Percentiles rank a stretch among this genome's conserved stretches.
Conservation (phyloP, 495 filamentous ascomycete species). For the Trichocladium uniseriatum region DNA sequence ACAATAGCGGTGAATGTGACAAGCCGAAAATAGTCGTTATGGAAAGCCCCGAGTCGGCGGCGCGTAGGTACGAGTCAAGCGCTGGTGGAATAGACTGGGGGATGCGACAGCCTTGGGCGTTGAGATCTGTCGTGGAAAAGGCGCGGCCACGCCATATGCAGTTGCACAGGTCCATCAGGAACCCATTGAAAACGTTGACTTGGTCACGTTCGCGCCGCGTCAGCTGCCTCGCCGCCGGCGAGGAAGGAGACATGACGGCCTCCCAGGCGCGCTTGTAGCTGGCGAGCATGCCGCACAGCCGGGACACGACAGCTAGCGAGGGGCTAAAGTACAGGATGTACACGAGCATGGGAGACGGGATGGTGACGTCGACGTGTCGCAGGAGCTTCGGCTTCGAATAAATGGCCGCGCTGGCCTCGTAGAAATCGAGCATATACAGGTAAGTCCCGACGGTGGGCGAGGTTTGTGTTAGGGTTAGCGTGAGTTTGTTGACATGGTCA, state of each 20-base stretch:
- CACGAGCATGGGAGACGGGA: slow-evolving; percentile 58
- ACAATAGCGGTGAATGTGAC: slow-evolving; percentile 56
- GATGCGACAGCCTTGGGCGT: slow-evolving; percentile 65
- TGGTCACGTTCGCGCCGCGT: slow-evolving; percentile 41
- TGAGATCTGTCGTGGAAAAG: slow-evolving; percentile 56
- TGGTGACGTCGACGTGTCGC: slow-evolving; percentile 48
- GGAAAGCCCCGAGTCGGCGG: slow-evolving; percentile 33
- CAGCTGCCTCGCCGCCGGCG: slow-evolving; percentile 13
- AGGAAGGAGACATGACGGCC: slow-evolving; percentile 36
- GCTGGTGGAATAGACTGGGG: slow-evolving; percentile 36
- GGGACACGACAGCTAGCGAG: slow-evolving; percentile 55
- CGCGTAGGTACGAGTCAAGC: slow-evolving; percentile 39
- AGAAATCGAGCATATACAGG: slow-evolving; percentile 58
- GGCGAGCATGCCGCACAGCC: slow-evolving; percentile 57
- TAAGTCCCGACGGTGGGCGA: slow-evolving; percentile 28
- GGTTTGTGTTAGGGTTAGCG: slow-evolving; percentile 51
- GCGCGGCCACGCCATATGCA: slow-evolving; percentile 73
- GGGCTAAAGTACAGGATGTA: slow-evolving; percentile 61
- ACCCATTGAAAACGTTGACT: slow-evolving; percentile 71
- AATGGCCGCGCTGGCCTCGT: slow-evolving; percentile 48
- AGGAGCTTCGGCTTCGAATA: slow-evolving; percentile 46
- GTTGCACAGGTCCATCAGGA: slow-evolving; percentile 85
- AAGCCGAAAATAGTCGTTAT: slow-evolving; percentile 58
- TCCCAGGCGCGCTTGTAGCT: slow-evolving; percentile 71
- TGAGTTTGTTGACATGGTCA: slow-evolving; percentile 51